Percentiles rank a stretch among this genome's conserved stretches.
These are phyloP conservation scores for Capsella bursapastoris DNA, from an alignment of 345 rosid genomes.

Conservation along the genomic window DNA sequence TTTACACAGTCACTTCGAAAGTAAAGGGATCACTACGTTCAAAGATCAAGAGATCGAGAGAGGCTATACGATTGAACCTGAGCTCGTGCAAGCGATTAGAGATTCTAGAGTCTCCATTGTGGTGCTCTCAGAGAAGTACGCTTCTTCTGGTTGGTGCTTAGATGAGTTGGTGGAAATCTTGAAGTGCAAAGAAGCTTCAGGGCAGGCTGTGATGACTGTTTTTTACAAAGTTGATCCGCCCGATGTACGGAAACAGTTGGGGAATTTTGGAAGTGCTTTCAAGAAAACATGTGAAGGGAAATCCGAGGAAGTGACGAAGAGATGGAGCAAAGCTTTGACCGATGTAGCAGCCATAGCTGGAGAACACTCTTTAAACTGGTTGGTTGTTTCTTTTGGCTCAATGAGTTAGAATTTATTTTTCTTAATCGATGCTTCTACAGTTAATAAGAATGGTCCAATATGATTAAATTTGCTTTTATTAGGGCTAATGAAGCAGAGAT, in stretches of 20 bases:
- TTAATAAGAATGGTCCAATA: background rate
- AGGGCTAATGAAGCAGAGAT: conserved; percentile 23
- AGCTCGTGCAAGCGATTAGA: background rate
- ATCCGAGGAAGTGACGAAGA: background rate
- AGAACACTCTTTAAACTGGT: background rate
- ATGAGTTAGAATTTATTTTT: background rate
- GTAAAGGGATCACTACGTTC: background rate
- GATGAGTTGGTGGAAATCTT: conserved; percentile 6
- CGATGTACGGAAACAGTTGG: background rate
- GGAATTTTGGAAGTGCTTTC: background rate
- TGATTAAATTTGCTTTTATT: background rate
- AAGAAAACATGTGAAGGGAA: background rate
- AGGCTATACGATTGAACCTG: conserved; percentile 5
- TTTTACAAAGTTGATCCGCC: background rate
- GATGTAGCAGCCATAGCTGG: background rate
- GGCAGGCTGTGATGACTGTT: background rate
- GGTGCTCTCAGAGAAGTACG: background rate
- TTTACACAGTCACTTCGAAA: background rate
- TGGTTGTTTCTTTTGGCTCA: no score
- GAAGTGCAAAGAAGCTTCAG: background rate
- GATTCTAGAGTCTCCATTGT: background rate
- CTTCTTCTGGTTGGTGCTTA: background rate
- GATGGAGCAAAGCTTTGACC: background rate
- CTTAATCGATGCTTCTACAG: background rate
- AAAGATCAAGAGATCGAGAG: background rate